Base-by-base conservation (phyloP, 2,329 filamentous ascomycete species). In the Cylindrodendrum hubeiense region DNA sequence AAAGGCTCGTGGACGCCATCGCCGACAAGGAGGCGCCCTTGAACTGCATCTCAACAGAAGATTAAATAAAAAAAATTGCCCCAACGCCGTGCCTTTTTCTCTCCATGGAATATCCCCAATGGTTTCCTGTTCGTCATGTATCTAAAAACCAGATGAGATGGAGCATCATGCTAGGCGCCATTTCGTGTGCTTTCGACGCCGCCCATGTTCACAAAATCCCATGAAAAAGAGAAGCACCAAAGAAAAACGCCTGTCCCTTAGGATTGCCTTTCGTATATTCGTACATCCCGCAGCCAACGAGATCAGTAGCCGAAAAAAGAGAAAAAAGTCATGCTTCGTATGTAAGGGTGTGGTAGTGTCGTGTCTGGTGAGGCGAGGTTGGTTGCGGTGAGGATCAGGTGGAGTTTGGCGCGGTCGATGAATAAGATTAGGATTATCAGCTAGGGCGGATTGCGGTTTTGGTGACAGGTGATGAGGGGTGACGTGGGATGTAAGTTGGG, bases 31-130 rank as follows among this genome's bases (percentile, higher is more conserved):
- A 41, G 21, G 6, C 51, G 43, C 57, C 44, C 30, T 37, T 15
- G 13, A 2, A 24, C 53, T 49, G 39, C 44, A 22, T 43, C 22
- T 43, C 39, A 52, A 57, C 59, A 63, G 52, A 65, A 63, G 22
- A 64, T 60, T 33, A 50, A 65, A 62, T 33, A 43, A 62, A 52
- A 62, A 68, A 67, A 52, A 46, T 33, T 21, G 9, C 28, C 28
- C 63, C 56, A 74, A 70, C 72, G 64, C 72, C 72, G 50, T 70
- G 66, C 71, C 64, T 72, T 74, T 67, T 73, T 55, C 53, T 52
- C 59, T 71, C 61, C 39, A 41, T 47, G 59, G 63, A 39, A 47
- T 51, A 43, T 56, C 59, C 65, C 57, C 46, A 46, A 52, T 61
- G 59, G 49, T 52, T 30, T 69, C 68, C 67, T 68, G 51, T 61